phyloP scores from a whole-genome alignment of 129 eudicot genomes.

The Flaveria sonorensis region DNA sequence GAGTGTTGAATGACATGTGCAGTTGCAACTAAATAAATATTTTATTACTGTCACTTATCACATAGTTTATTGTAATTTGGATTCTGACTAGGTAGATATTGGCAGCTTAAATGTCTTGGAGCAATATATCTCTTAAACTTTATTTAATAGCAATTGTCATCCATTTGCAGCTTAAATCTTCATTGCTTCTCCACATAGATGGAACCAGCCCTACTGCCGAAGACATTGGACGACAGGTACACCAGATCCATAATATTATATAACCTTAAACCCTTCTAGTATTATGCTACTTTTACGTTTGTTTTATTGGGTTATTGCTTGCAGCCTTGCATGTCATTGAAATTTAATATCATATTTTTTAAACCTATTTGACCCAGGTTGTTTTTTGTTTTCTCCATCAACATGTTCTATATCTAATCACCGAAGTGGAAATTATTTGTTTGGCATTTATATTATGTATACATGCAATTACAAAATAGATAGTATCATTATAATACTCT shows the following conservation, averaged over 20 bases:
- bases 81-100: background rate
- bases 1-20: background rate
- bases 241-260: background rate
- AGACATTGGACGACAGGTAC: slow-evolving; percentile 85
- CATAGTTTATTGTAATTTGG: background rate
- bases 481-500: background rate
- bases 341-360: background rate
- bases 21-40: background rate
- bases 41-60: background rate
- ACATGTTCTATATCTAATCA: background rate
- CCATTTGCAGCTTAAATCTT: slow-evolving; percentile 65
- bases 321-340: background rate
- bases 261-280: background rate
- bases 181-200: slow-evolving; percentile 74
- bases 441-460: background rate
- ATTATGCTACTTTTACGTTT: background rate
- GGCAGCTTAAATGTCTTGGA: background rate
- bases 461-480: background rate
- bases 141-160: background rate
- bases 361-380: background rate
- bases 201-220: slow-evolving; percentile 83
- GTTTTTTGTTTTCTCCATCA: background rate
- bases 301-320: background rate
- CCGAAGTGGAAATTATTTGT: background rate
- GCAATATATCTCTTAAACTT: background rate